A percentile compares a stretch with the other conserved stretches of the same genome.
phyloP scores from a whole-genome alignment of 2,329 filamentous ascomycete genomes.

The Sclerotinia spermophila region DNA sequence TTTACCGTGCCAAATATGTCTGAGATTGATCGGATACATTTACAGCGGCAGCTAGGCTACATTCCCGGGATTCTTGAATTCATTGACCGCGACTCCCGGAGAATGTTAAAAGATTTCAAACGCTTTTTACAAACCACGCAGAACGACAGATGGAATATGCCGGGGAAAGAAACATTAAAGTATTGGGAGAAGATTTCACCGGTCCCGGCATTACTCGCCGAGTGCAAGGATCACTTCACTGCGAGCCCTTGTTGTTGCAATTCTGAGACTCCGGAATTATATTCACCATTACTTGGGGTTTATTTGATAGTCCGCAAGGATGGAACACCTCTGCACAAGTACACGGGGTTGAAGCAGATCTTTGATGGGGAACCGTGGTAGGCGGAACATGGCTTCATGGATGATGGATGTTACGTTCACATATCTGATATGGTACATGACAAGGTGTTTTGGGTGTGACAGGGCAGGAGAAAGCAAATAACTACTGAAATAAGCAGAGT shows the following conservation, averaged over 20 bases:
- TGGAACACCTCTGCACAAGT: background rate
- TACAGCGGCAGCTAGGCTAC: no score
- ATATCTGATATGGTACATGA: background rate
- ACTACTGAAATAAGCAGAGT: fast-evolving
- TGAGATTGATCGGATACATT: no score
- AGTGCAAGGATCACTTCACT: fast-evolving
- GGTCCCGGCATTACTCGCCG: background rate
- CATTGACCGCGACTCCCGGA: fast-evolving
- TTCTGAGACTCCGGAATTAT: background rate
- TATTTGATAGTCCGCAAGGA: background rate
- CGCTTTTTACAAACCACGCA: background rate
- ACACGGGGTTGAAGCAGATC: background rate
- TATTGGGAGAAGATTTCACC: background rate
- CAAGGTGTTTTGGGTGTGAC: fast-evolving
- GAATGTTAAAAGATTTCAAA: background rate
- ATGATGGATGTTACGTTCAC: background rate
- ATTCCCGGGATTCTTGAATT: no score
- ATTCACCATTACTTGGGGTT: fast-evolving
- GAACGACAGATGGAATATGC: background rate
- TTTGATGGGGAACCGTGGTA: background rate
- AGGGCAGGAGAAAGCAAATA: background rate
- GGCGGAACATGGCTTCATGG: fast-evolving
- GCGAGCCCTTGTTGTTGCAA: background rate
- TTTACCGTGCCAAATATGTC: no score
- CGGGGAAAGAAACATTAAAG: background rate